phyloP scores from a whole-genome alignment of 495 filamentous ascomycete genomes.

The Lasiosphaeris hirsuta region DNA sequence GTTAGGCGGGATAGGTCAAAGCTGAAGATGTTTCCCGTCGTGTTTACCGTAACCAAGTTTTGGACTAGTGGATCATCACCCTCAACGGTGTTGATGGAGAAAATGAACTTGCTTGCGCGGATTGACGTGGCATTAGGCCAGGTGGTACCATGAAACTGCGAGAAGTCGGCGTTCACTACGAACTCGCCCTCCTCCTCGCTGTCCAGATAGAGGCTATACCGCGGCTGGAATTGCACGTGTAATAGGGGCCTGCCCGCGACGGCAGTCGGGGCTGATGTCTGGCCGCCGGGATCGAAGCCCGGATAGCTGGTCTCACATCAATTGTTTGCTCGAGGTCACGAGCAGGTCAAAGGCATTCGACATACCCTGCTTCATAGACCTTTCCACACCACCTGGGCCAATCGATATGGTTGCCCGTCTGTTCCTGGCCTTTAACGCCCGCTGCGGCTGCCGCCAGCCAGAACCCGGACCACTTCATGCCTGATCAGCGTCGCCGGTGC shows the following conservation, averaged over 20 bases:
- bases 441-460: slow-evolving; percentile 7
- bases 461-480: slow-evolving; percentile 13
- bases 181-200: slow-evolving; percentile 53
- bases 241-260: slow-evolving; percentile 45
- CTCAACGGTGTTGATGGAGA: slow-evolving; percentile 34
- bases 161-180: slow-evolving; percentile 57
- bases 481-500: neutral
- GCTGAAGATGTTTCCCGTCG: slow-evolving; percentile 42
- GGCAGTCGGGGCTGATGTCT: slow-evolving; percentile 43
- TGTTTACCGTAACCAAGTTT: slow-evolving; percentile 41
- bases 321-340: neutral
- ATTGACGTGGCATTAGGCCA: slow-evolving; percentile 33
- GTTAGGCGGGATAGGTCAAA: slow-evolving; percentile 47
- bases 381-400: slow-evolving; percentile 59
- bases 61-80: slow-evolving; percentile 35
- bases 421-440: slow-evolving; percentile 13
- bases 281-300: slow-evolving; percentile 60
- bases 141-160: slow-evolving; percentile 44
- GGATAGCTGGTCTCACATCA: slow-evolving; percentile 39
- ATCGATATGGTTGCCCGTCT: slow-evolving; percentile 41
- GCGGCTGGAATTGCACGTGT: slow-evolving; percentile 56
- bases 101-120: slow-evolving; percentile 29
- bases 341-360: neutral
- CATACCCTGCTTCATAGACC: slow-evolving; percentile 50
- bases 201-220: slow-evolving; percentile 59